Conservation (phyloP, 2,329 filamentous ascomycete genomes). For the Purpureocillium takamizusanense region DNA sequence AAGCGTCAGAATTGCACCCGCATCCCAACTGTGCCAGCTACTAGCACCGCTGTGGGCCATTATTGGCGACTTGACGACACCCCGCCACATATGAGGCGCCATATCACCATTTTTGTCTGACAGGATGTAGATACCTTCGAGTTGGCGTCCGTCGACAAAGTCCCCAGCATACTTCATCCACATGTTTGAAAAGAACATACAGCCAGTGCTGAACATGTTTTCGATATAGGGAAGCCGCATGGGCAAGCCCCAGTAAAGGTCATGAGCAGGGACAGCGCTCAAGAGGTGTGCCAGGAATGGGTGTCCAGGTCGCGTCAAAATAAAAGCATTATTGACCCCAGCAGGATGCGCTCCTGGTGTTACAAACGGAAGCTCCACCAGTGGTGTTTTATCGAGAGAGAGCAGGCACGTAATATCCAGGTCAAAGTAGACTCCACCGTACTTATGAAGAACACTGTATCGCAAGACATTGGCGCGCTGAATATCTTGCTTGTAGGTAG, state of each 20-base stretch:
- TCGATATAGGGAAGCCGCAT: slow-evolving; percentile 15
- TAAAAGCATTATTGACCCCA: slow-evolving; percentile 14
- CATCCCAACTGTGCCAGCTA: slow-evolving; percentile 11
- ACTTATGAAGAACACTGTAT: slow-evolving; percentile 12
- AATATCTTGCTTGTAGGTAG: slow-evolving; percentile 11
- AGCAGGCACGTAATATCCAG: slow-evolving; percentile 12
- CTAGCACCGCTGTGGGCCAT: slow-evolving; percentile 14
- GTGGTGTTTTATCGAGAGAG: slow-evolving; percentile 9
- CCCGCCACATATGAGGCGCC: slow-evolving; percentile 11
- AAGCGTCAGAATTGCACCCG: background rate
- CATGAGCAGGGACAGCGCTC: slow-evolving; percentile 9
- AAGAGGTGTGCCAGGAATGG: slow-evolving; percentile 9
- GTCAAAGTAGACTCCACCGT: slow-evolving; percentile 15
- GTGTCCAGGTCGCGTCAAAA: slow-evolving; percentile 8
- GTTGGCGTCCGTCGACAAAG: slow-evolving; percentile 5
- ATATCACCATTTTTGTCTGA: no score
- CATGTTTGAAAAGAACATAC: slow-evolving; percentile 16
- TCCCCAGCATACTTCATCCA: slow-evolving; percentile 13
- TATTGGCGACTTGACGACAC: slow-evolving; percentile 12
- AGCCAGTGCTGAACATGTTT: slow-evolving; percentile 16
- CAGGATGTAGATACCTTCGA: no score
- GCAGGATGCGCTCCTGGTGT: slow-evolving; percentile 12
- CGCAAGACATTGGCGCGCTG: slow-evolving; percentile 13
- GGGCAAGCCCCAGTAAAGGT: slow-evolving; percentile 12
- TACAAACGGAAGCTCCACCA: slow-evolving; percentile 10